Base-by-base conservation (phyloP, 352 stramenopile genomes). In the Globisporangium canariense region DNA sequence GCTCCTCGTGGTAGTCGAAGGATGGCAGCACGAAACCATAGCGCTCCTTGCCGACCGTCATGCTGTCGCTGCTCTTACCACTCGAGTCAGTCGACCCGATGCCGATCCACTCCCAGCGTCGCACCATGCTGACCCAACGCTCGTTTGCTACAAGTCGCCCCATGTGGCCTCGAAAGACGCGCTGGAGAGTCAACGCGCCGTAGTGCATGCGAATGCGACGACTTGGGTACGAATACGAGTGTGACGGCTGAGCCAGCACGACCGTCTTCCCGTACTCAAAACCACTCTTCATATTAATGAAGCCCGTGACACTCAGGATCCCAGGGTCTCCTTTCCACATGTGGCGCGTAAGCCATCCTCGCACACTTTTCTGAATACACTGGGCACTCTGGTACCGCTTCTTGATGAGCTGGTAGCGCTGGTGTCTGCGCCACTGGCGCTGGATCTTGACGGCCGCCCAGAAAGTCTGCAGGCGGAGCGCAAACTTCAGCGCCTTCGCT, bases 41-140 rank as follows among this genome's bases (percentile, higher is more conserved):
- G 4, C 73, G 74, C 47, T 81, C 62, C 14, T 78, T 77, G 1
- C 79, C 79, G 2, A 88, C 68, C 7, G 67, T 77, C 78, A 90
- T 81, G 30, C 72, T 81, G 57, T 90, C 79, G 34, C 63, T 81
- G 41, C 70, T 77, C 20, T 72, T 55, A 4, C 69, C 67, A 18
- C 50, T 76, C 14, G 55, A 65, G 53, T 76, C 64, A 16, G 50
- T 74, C 7, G 67, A 49, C 9, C 64, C 71, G 16, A 91, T 75
- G 8, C 75, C 72, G 50, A 93, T 72, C 84, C 84, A 93, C 61
- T 91, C 73, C 84, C 84, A 93, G 20, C 80, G 72, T 54, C 71
- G 78, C n/a, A 90, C 57, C 79, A 91, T 93, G 5, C 49, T 69
- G n/a, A 73, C 68, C 84, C 84, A 91, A n/a, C 60, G 58, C n/a